Evolutionary conservation across 2,329 filamentous ascomycete species (phyloP), one percentile per base, ranked within the genome.

Genomic region (Septoria linicola): DNA sequence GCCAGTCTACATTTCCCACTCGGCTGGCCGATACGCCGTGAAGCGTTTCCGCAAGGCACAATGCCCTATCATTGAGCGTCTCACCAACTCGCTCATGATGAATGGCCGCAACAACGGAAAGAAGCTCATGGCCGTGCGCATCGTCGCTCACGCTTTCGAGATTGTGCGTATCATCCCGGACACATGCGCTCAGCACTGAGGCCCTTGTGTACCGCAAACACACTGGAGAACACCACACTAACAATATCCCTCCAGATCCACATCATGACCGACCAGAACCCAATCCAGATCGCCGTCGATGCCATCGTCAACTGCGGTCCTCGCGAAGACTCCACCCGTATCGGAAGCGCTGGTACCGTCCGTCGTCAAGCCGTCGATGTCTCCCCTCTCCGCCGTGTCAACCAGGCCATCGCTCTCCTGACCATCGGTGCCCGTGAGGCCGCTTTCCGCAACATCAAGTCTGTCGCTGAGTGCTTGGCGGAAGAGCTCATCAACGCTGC

Each of bases 191-290:
- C 14, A 17, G 14, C 35, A 17, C 14, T 37, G 14, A 10, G 19
- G 32, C 17, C 32, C 32, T 16, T 11, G 13, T 35, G n/a, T 7
- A 21, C 27, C 23, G 20, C 34, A 41, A 20, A 34, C 25, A 39
- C 43, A 23, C 16, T 21, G 21, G 34, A 40, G 35, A 34, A 40
- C 44, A 36, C 5, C 25, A 39, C 34, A 34, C 53, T 21, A 31
- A 53, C 47, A 41, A 39, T 17, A 51, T 16, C 8, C 4, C 27
- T 39, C 20, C 74, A 96, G 92, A 90, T 99, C 80, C 91, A 97
- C 88, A 91, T 99, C 80, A 97, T 97, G 90, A 97, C 95, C 84
- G 93, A 99, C 84, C 93, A 97, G 83, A 99, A 99, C 88, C 93
- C 93, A 74, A 95, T 99, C 83, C 93, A 99, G 83, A 86, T 99